Evolutionary conservation across 768 basidiomycete genomes (phyloP).

Genomic region (Pleurotus ostreatus): DNA sequence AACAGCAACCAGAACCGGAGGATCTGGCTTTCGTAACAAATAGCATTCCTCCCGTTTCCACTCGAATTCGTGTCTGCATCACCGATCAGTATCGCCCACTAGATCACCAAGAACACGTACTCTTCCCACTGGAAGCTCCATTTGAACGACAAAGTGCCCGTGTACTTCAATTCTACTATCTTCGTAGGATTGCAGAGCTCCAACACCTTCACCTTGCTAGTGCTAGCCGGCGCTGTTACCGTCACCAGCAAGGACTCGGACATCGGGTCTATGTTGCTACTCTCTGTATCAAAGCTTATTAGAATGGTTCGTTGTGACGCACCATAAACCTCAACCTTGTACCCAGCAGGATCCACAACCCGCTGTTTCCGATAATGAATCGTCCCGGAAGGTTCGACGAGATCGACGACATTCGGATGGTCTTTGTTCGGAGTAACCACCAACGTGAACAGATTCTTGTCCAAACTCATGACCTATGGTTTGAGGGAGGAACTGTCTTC

Average conservation of each 20-base stretch:
- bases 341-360: slow-evolving; percentile 40
- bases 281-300: no score
- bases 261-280: slow-evolving; percentile 51
- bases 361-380: slow-evolving; percentile 74
- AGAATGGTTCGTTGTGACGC: slow-evolving; percentile 14
- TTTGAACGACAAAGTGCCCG: slow-evolving; percentile 67
- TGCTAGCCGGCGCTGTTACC: slow-evolving; percentile 57
- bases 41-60: slow-evolving; percentile 85
- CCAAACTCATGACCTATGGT: slow-evolving; percentile 60
- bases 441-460: slow-evolving; percentile 84
- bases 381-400: slow-evolving; percentile 59
- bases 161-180: slow-evolving; percentile 67
- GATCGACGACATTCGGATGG: slow-evolving; percentile 60
- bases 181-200: slow-evolving; percentile 73
- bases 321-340: slow-evolving; percentile 71
- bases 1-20: slow-evolving; percentile 79
- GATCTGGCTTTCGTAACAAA: slow-evolving; percentile 81
- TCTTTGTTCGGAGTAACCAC: slow-evolving; percentile 55
- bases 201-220: slow-evolving; percentile 70
- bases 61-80: slow-evolving; percentile 70
- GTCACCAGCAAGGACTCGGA: slow-evolving; percentile 70
- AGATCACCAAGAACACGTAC: slow-evolving; percentile 38
- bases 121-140: slow-evolving; percentile 85
- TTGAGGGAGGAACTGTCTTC: not conserved
- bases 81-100: not conserved